Evolutionary conservation across 164 flowering plant genomes (phyloP).

Genomic region (Hamamelis virginiana): DNA sequence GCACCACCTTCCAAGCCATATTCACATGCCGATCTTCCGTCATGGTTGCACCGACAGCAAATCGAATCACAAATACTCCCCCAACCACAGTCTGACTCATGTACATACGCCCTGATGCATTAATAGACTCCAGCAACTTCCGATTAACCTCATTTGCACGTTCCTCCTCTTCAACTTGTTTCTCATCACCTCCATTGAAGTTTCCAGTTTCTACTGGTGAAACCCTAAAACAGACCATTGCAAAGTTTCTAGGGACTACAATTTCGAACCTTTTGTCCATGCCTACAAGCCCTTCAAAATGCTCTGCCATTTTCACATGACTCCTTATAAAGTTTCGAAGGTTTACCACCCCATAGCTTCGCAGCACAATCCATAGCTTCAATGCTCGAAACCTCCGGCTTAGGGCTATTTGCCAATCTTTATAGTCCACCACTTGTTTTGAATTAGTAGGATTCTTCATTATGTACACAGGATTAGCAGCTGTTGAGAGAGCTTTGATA

Average conservation of each 20-base stretch:
- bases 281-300: slow-evolving; percentile 43
- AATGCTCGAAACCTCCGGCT: slow-evolving; percentile 60
- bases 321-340: slow-evolving; percentile 40
- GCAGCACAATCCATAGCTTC: slow-evolving; percentile 66
- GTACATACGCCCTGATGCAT: slow-evolving; percentile 39
- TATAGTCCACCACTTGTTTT: slow-evolving; percentile 59
- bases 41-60: slow-evolving; percentile 35
- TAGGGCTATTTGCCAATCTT: slow-evolving; percentile 73
- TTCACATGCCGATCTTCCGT: slow-evolving; percentile 32
- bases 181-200: no score
- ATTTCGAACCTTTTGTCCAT: slow-evolving; percentile 61
- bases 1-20: slow-evolving; percentile 37
- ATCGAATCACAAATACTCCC: slow-evolving; percentile 31
- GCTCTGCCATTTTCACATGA: slow-evolving; percentile 60
- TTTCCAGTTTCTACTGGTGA: no score
- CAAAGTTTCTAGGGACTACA: slow-evolving; percentile 52
- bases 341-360: slow-evolving; percentile 57
- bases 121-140: slow-evolving; percentile 40
- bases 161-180: no score
- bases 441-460: slow-evolving; percentile 53
- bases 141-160: slow-evolving; percentile 36
- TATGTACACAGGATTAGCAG: slow-evolving; percentile 60
- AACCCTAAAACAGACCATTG: slow-evolving; percentile 56
- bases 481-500: slow-evolving; percentile 44
- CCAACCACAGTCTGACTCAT: slow-evolving; percentile 47